Evolutionary conservation across 2,329 filamentous ascomycete species (phyloP), one percentile per base, ranked within the genome.

Genomic region (Atkinsonella hypoxylon): DNA sequence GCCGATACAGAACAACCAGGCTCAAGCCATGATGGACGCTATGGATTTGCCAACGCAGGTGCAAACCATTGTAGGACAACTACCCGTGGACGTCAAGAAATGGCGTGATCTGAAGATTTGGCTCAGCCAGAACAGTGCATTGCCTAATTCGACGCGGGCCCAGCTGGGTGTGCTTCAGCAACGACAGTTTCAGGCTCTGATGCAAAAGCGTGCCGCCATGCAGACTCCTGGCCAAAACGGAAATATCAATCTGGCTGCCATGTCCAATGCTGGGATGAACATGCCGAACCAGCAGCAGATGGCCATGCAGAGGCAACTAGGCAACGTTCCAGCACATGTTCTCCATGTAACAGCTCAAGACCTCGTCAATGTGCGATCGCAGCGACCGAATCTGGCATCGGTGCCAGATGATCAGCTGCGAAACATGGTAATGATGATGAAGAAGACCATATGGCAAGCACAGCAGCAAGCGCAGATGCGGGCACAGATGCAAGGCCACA

Each of bases 91-190:
- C 0, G 57, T 74, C 5, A 74, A 73, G 59, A 77, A 72, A 54
- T 77, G 74, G 74, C 62, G 63, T 15, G 71, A 75, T 3, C 60
- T 77, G 11, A 73, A 71, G 56, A 51, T 56, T 2, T 75, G 70
- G 68, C 55, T 73, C 4, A 54, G 53, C 10, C 64, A 67, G 47
- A 70, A 69, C 45, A 67, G 64, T 49, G 60, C 55, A 47, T 52
- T 70, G 1, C 55, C 65, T 0, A 61, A 62, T 5, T 53, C 61
- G 2, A 48, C 64, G 9, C 64, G 66, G 20, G 55, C 50, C 6
- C 64, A 67, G 48, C 61, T 75, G 12, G 53, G 53, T 3, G 53
- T 51, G 1, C 48, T 69, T 6, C 72, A 75, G 51, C 57, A 65
- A 17, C 59, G 61, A 47, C 72, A 75, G 48, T 74, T 74, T 49